A percentile compares a stretch with the other conserved stretches of the same genome.
Conservation (phyloP, 2,329 filamentous ascomycete species). For the Alternaria incomplexa region DNA sequence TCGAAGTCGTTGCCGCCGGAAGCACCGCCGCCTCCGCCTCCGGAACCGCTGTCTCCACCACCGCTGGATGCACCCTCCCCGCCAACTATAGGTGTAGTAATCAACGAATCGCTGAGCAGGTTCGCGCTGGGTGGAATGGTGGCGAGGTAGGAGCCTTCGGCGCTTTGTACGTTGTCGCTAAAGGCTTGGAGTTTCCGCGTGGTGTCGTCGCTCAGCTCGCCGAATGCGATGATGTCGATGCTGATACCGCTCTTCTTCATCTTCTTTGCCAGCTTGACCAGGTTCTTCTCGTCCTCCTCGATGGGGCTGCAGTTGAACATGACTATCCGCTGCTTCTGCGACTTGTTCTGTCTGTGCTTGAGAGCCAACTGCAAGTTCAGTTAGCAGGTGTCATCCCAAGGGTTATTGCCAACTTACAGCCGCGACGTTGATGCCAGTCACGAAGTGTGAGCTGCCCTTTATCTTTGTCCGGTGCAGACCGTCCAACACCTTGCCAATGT, state of each 20-base stretch:
- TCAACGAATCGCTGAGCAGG: slow-evolving; percentile 88
- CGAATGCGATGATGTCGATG: slow-evolving; percentile 94
- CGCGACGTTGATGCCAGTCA: slow-evolving; percentile 93
- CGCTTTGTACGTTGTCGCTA: slow-evolving; percentile 87
- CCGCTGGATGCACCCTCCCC: slow-evolving; percentile 73
- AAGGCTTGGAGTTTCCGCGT: slow-evolving; percentile 91
- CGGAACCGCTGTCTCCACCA: slow-evolving; percentile 59
- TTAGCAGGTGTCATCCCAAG: slow-evolving; percentile 71
- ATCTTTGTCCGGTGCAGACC: slow-evolving; percentile 85
- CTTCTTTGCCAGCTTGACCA: slow-evolving; percentile 90
- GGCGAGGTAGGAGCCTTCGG: slow-evolving; percentile 88
- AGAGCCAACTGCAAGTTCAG: slow-evolving; percentile 73
- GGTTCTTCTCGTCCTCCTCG: slow-evolving; percentile 84
- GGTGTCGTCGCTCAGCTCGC: slow-evolving; percentile 87
- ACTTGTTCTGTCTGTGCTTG: slow-evolving; percentile 98
- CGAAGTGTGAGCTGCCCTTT: slow-evolving; percentile 83
- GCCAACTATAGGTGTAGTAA: slow-evolving; percentile 86
- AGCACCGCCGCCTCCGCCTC: slow-evolving; percentile 61
- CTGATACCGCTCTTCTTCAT: slow-evolving; percentile 98
- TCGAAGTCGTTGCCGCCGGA: slow-evolving; percentile 71
- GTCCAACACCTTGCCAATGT: slow-evolving; percentile 93
- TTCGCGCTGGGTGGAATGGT: slow-evolving; percentile 90
- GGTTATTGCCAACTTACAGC: slow-evolving; percentile 72
- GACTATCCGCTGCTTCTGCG: slow-evolving; percentile 94
- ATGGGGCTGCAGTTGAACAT: slow-evolving; percentile 95